Percentiles rank a stretch among this genome's conserved stretches.
phyloP scores from a whole-genome alignment of 225 moss, liverwort and hornwort genomes.

The Physcomitrium patens region DNA sequence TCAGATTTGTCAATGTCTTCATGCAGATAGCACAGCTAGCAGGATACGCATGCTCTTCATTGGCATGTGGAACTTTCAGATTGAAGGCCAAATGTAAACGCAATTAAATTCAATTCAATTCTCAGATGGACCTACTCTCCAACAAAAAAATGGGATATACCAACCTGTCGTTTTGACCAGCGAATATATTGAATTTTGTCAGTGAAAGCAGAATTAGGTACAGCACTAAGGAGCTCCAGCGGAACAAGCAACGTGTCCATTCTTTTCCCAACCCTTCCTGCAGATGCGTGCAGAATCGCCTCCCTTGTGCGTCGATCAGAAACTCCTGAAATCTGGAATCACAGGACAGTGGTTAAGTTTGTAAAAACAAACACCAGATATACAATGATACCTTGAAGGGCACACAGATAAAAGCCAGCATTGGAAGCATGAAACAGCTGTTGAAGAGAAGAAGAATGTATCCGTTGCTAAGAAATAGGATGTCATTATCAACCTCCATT shows the following conservation, averaged over 20 bases:
- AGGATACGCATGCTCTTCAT: slow-evolving; percentile 11
- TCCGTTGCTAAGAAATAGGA: slow-evolving; percentile 4
- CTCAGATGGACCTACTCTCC: slow-evolving; percentile 7
- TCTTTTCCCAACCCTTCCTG: slow-evolving; percentile 82
- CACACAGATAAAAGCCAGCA: slow-evolving; percentile 17
- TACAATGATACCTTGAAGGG: neutral
- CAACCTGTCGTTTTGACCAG: slow-evolving; percentile 93
- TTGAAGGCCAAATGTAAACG: slow-evolving; percentile 6
- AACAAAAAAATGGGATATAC: slow-evolving; percentile 8
- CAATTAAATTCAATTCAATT: slow-evolving; percentile 18
- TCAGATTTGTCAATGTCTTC: slow-evolving; percentile 17
- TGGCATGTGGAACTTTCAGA: neutral
- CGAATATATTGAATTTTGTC: slow-evolving; percentile 74
- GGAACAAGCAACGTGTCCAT: slow-evolving; percentile 95
- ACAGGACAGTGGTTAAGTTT: slow-evolving; percentile 15
- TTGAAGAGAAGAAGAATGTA: slow-evolving; percentile 7
- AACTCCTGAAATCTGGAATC: slow-evolving; percentile 54
- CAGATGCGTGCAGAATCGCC: slow-evolving; percentile 80
- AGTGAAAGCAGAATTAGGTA: slow-evolving; percentile 72
- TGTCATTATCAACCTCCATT: slow-evolving; percentile 66
- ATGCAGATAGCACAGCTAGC: neutral
- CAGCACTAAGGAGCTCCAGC: slow-evolving; percentile 80
- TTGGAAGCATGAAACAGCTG: neutral
- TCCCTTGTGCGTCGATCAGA: slow-evolving; percentile 87
- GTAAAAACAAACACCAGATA: slow-evolving; percentile 13